Evolutionary conservation across 176 grass and related monocot genomes (phyloP).

Genomic region (Aegilops tauschii): DNA sequence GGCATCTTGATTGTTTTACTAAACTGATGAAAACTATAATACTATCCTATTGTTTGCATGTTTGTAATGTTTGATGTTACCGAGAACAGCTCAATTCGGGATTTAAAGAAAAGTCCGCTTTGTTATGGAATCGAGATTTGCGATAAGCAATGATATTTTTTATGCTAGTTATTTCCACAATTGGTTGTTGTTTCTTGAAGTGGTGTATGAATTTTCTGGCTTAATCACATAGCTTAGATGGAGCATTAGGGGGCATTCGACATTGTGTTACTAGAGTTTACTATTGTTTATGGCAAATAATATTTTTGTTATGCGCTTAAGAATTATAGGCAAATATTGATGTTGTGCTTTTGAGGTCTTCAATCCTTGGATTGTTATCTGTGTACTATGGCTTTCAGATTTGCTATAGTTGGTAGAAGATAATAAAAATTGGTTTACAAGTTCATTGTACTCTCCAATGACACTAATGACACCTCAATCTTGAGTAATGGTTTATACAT

Average conservation of each 20-base stretch:
- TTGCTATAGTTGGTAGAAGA: neutral
- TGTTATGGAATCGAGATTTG: neutral
- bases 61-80: neutral
- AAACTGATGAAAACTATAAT: neutral
- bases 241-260: neutral
- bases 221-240: neutral
- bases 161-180: neutral
- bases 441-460: neutral
- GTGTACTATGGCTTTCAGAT: neutral
- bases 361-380: neutral
- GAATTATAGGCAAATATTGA: neutral
- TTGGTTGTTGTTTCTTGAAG: neutral
- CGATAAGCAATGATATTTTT: neutral
- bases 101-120: neutral
- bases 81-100: neutral
- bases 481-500: neutral
- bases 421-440: neutral
- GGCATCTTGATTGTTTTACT: neutral
- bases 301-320: neutral
- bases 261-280: neutral
- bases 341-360: neutral
- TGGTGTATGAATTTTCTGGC: neutral
- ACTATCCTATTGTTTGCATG: neutral
- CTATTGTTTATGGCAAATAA: neutral
- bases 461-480: neutral